Evolutionary conservation across 106 monocot genomes (phyloP).

Genomic region (Apostasia ramifera): DNA sequence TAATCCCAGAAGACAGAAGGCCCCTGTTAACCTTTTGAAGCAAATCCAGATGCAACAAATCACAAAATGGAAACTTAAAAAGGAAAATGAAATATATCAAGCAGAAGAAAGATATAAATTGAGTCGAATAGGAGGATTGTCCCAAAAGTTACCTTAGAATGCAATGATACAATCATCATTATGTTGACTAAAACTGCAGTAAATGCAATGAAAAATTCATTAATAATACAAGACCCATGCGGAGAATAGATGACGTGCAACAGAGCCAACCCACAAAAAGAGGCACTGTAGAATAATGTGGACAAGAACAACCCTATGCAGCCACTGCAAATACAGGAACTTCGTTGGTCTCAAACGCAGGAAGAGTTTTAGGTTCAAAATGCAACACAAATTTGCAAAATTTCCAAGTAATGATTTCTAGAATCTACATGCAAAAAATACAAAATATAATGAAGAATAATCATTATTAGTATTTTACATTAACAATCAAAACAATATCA

Average conservation of each 20-base stretch:
- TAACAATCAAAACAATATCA: too few species aligned
- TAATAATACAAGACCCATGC: conserved; percentile 33
- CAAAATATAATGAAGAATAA: too few species aligned
- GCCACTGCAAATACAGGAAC: conserved; percentile 25
- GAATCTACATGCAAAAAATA: too few species aligned
- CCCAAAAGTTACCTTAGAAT: conserved; percentile 47
- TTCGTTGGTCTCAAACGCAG: not conserved
- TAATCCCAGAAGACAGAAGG: conserved; percentile 68
- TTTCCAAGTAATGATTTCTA: too few species aligned
- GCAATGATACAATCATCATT: conserved; percentile 59
- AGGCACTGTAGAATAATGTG: conserved; percentile 43
- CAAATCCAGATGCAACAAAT: not conserved
- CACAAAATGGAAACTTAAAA: not conserved
- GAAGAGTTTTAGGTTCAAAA: too few species aligned
- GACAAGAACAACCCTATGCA: conserved; percentile 46
- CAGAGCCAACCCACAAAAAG: conserved; percentile 37
- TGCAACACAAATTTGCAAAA: too few species aligned
- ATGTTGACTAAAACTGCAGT: conserved; percentile 50
- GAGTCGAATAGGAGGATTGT: not conserved
- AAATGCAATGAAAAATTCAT: conserved; percentile 67
- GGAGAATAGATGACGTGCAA: conserved; percentile 39
- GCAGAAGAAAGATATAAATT: not conserved
- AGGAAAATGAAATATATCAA: not conserved
- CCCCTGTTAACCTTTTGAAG: conserved; percentile 43
- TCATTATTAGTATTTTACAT: too few species aligned